Evolutionary conservation across 257 asterid genomes (phyloP), one percentile per base, ranked within the genome.

Genomic region (Solanum habrochaites): DNA sequence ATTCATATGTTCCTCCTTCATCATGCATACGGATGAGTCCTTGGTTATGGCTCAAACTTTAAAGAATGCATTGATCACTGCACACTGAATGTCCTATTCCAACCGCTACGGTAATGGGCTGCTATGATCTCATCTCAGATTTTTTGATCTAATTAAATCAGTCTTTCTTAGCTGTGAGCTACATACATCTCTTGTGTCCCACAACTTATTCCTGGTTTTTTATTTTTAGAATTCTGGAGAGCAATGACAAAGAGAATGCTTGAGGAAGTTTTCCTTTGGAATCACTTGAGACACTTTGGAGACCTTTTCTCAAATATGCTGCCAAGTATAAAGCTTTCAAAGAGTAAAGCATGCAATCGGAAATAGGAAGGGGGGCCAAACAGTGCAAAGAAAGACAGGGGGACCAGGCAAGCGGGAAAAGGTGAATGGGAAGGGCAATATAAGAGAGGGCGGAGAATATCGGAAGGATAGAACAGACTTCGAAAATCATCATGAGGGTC

Each of bases 261-360:
- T 43, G 99, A 95, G 89, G 89, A 90, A 88, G 7, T 62, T 92
- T 92, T 85, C 95, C 94, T 91, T 88, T 95, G 66, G 98, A 96
- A 93, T 94, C 99, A 29, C 88, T 96, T 49, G 99, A 96, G 94
- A 94, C 98, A 47, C 94, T 96, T 96, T 32, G 98, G 99, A 10
- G 99, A 96, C 89, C 99, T 4, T 96, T 95, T 89, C 91, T 96
- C 42, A 96, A 96, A 88, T 96, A 94, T 83, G 96, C 97, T 67
- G 90, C 89, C 11, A 92, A 92, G 92, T 87, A 96, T 92, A 86
- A 95, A 95, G 45, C 94, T 95, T 96, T 96, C 83, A 91, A n/a
- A n/a, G n/a, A n/a, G n/a, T n/a, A n/a, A n/a, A n/a, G n/a, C n/a
- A n/a, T n/a, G n/a, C n/a, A n/a, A n/a, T n/a, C n/a, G n/a, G n/a